Percentiles rank a stretch among this genome's conserved stretches.
phyloP scores from a whole-genome alignment of 805 yeast genomes.

The Blastobotrys americana region DNA sequence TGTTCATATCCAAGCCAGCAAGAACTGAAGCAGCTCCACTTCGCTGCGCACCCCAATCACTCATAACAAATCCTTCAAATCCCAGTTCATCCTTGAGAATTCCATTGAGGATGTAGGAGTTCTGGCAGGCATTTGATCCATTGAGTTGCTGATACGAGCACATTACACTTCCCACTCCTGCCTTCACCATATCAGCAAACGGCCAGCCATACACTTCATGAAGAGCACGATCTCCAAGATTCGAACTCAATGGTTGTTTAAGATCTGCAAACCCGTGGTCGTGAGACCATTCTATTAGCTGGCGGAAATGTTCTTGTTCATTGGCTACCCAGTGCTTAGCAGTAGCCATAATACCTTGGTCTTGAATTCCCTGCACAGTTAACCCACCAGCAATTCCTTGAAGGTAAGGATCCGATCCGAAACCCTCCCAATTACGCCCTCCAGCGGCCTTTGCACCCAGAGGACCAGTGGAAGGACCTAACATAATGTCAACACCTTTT shows the following conservation, averaged over 20 bases:
- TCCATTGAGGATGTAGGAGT: slow-evolving; percentile 45
- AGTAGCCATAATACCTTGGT: slow-evolving; percentile 48
- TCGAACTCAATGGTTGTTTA: slow-evolving; percentile 41
- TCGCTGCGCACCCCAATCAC: slow-evolving; percentile 56
- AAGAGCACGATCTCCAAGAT: slow-evolving; percentile 52
- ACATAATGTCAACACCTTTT: slow-evolving; percentile 47
- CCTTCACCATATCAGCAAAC: slow-evolving; percentile 51
- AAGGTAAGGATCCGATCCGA: slow-evolving; percentile 53
- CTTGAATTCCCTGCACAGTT: slow-evolving; percentile 48
- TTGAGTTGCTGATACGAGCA: slow-evolving; percentile 52
- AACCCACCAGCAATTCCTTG: slow-evolving; percentile 48
- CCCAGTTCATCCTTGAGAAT: slow-evolving; percentile 54
- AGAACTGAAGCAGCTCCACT: slow-evolving; percentile 50
- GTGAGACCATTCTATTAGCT: slow-evolving; percentile 40
- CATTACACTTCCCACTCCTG: slow-evolving; percentile 54
- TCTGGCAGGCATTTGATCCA: slow-evolving; percentile 51
- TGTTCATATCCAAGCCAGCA: slow-evolving; percentile 55
- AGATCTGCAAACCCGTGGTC: slow-evolving; percentile 33
- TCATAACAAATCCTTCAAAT: slow-evolving; percentile 55
- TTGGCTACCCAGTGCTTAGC: slow-evolving; percentile 51
- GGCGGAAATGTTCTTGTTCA: slow-evolving; percentile 51
- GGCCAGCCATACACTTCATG: slow-evolving; percentile 61
- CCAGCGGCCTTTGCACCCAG: slow-evolving; percentile 53
- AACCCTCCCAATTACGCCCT: slow-evolving; percentile 58
- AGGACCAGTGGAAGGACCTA: slow-evolving; percentile 54